Evolutionary conservation across 345 rosid species (phyloP).

Genomic region (Salix brachista): DNA sequence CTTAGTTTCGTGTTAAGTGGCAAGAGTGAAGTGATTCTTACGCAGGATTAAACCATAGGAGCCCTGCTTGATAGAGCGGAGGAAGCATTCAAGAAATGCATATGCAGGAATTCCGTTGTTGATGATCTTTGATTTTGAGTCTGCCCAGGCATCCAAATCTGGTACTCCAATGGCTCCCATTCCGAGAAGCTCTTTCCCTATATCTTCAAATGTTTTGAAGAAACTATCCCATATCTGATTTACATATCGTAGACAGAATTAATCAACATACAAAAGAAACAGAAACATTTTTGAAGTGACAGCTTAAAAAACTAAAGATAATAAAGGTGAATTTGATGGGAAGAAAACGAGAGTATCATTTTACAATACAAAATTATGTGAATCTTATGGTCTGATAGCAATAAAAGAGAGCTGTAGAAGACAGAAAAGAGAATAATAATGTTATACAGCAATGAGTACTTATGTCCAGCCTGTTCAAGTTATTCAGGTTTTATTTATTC

Average conservation of each 20-base stretch:
- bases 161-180: conserved; percentile 3
- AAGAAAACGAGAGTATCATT: too few relatives aligned
- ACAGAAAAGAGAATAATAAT: too few relatives aligned
- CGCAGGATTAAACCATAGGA: conserved; percentile 11
- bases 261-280: background rate
- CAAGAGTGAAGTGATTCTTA: background rate
- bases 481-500: background rate
- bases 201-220: conserved; percentile 19
- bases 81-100: conserved; percentile 20
- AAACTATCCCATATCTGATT: conserved; percentile 18
- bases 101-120: conserved; percentile 21
- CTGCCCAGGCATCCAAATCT: conserved; percentile 17
- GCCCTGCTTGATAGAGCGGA: conserved; percentile 3
- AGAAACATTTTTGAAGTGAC: background rate
- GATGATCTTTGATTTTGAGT: conserved; percentile 11
- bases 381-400: too few relatives aligned
- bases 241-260: background rate
- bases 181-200: conserved; percentile 12
- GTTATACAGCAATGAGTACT: too few relatives aligned
- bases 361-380: too few relatives aligned
- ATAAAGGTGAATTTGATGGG: too few relatives aligned
- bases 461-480: background rate
- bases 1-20: too few relatives aligned
- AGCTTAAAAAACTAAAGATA: too few relatives aligned
- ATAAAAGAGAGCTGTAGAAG: too few relatives aligned